These are phyloP conservation scores for Proliferodiscus dingleyae DNA, from an alignment of 2,329 filamentous ascomycete genomes.

Conservation along the genomic window DNA sequence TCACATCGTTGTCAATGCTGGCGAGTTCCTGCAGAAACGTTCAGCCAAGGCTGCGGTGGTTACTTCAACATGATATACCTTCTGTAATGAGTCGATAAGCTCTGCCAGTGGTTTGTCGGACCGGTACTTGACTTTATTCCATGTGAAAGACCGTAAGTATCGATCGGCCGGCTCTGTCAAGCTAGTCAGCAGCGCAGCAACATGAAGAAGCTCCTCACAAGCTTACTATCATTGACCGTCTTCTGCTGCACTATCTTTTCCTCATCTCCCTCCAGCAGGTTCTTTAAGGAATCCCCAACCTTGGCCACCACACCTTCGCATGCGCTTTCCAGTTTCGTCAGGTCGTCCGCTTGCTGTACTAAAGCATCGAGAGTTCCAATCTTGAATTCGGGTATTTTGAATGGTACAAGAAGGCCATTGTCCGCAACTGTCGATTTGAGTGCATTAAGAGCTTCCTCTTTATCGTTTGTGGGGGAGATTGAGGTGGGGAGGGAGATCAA, in stretches of 20 bases:
- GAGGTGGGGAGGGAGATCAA: slow-evolving; percentile 86
- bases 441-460: slow-evolving; percentile 74
- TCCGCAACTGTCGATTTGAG: slow-evolving; percentile 70
- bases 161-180: slow-evolving; percentile 83
- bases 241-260: slow-evolving; percentile 68
- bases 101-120: slow-evolving; percentile 86
- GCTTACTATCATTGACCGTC: slow-evolving; percentile 77
- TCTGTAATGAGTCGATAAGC: slow-evolving; percentile 81
- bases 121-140: slow-evolving; percentile 98
- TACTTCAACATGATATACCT: slow-evolving; percentile 45
- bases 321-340: slow-evolving; percentile 76
- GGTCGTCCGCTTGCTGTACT: slow-evolving; percentile 92
- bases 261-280: slow-evolving; percentile 32
- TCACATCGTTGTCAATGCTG: slow-evolving; percentile 93
- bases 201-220: slow-evolving; percentile 3
- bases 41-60: background rate
- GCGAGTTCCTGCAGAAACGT: slow-evolving; percentile 62
- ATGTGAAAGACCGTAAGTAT: slow-evolving; percentile 82
- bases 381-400: slow-evolving; percentile 90
- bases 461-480: slow-evolving; percentile 74
- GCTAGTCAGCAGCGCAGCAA: slow-evolving; percentile 10
- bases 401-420: slow-evolving; percentile 69
- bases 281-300: slow-evolving; percentile 45
- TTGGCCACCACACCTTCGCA: slow-evolving; percentile 83
- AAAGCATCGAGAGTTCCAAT: slow-evolving; percentile 93